Evolutionary conservation across 371 early-diverging fungal species (phyloP).

Genomic region (Conidiobolus incongruus): DNA sequence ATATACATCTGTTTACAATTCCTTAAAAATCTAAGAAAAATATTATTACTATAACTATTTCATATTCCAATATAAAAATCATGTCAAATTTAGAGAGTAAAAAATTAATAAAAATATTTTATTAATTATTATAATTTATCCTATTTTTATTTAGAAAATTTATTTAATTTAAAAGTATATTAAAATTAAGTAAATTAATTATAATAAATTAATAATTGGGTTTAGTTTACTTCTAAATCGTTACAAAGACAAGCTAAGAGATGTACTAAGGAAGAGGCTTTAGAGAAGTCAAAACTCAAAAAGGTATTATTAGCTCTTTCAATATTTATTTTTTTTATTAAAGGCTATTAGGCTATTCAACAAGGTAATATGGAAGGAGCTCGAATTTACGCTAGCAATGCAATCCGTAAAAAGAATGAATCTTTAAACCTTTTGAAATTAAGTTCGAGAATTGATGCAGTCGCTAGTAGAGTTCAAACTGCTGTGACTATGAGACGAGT

Average conservation of each 20-base stretch:
- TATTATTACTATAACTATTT: no score
- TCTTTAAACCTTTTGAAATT: conserved; percentile 65
- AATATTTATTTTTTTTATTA: neutral
- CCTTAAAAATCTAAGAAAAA: no score
- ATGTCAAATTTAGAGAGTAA: no score
- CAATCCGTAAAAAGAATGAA: conserved; percentile 95
- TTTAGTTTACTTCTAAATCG: conserved; percentile 78
- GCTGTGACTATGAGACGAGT: conserved; percentile 85
- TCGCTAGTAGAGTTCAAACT: conserved; percentile 78
- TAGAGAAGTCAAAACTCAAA: conserved; percentile 68
- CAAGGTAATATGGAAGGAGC: conserved; percentile 86
- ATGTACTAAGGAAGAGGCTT: conserved; percentile 59
- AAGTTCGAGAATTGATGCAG: conserved; percentile 79
- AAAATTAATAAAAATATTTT: no score
- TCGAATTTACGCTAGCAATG: conserved; percentile 80
- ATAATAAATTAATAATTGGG: no score
- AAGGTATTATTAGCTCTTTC: conserved; percentile 24
- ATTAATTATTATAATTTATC: no score
- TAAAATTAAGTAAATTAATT: no score
- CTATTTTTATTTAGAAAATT: no score
- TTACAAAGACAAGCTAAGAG: conserved; percentile 65
- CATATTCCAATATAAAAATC: no score
- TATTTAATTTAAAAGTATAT: no score
- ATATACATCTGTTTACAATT: no score
- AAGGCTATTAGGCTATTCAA: conserved; percentile 50